Base-by-base conservation (phyloP, 2,329 filamentous ascomycete species). In the Fusarium multiceps region DNA sequence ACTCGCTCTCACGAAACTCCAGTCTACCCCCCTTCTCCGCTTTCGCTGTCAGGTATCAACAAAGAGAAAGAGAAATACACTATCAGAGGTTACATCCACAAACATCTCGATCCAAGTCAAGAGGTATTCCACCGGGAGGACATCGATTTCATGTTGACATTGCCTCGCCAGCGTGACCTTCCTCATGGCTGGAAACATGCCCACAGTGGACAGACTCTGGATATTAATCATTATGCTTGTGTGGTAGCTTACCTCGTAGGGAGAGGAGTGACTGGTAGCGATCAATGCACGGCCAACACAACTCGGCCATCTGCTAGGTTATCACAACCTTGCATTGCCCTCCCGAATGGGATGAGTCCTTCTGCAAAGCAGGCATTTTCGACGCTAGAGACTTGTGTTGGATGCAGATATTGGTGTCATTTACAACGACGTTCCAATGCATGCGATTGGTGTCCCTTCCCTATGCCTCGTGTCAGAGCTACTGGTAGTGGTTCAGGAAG, bases 201-300 rank as follows among this genome's bases (percentile, higher is more conserved):
- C 13, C 77, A 80, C 42, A 14, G 43, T 1, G 58, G 59, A 1
- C 59, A 53, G 7, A 59, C 61, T 1, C 32, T 81, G 5, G 72
- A 74, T 9, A 7, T 57, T 1, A 55, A 43, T 1, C 63, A 72
- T 20, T 80, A 78, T 53, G 72, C 78, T 18, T 75, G 71, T 47
- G 75, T 75, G 6, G 30, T 80, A 7, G 78, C 78, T 7, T 81
- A 77, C 48, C 46, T 81, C 2, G 74, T 75, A 0, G 79, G 79
- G 2, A 71, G 63, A 1, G 74, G 67, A 27, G 63, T 79, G 6
- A 64, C 58, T 14, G 76, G 72, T 5, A 12, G 34, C 2, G 66
- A 60, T 2, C 56, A 65, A 42, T 77, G 76, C 16, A 62, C 25
- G 11, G 68, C 58, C 2, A 72, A 68, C 12, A 54, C 13, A 16